Percentiles rank a stretch among this genome's conserved stretches.
phyloP scores from a whole-genome alignment of 2,329 filamentous ascomycete species.

The Hypoxylon sp. region DNA sequence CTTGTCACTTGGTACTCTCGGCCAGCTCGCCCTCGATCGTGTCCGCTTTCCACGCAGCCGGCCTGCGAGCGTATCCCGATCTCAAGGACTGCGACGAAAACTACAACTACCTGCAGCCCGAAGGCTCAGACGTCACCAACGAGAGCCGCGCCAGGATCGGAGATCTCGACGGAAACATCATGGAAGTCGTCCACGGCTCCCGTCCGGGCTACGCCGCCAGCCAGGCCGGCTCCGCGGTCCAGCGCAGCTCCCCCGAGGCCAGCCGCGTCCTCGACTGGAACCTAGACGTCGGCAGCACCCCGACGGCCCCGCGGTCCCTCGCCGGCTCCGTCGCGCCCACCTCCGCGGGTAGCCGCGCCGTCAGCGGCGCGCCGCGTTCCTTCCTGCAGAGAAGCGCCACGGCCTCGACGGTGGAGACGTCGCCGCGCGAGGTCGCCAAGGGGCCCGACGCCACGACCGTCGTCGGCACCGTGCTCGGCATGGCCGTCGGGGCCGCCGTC shows the following conservation, averaged over 20 bases:
- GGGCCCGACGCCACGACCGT: constrained; percentile 64
- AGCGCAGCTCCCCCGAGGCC: constrained; percentile 49
- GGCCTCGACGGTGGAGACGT: constrained; percentile 45
- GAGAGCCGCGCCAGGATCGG: constrained; percentile 65
- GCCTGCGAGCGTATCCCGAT: constrained; percentile 67
- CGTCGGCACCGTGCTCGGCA: constrained; percentile 77
- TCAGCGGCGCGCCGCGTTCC: constrained; percentile 39
- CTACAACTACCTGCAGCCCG: constrained; percentile 38
- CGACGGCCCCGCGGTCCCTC: constrained; percentile 38
- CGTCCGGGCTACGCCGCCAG: constrained; percentile 48
- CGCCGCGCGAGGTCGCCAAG: constrained; percentile 40
- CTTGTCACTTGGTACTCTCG: constrained; percentile 68
- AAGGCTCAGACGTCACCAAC: constrained; percentile 41
- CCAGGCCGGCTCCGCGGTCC: constrained; percentile 47
- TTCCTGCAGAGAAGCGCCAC: constrained; percentile 47
- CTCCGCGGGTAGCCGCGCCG: constrained; percentile 34
- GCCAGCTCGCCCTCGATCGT: constrained; percentile 72
- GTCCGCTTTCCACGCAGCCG: constrained; percentile 74
- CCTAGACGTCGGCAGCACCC: constrained; percentile 51
- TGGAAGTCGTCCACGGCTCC: constrained; percentile 75
- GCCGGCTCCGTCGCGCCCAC: constrained; percentile 33
- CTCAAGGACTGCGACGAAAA: constrained; percentile 57
- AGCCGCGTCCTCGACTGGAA: constrained; percentile 60
- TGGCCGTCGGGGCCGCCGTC: constrained; percentile 75
- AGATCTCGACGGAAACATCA: constrained; percentile 84